A percentile compares a stretch with the other conserved stretches of the same genome.
Conservation (phyloP, 169 alveolate species). For the Fabrea salina region DNA sequence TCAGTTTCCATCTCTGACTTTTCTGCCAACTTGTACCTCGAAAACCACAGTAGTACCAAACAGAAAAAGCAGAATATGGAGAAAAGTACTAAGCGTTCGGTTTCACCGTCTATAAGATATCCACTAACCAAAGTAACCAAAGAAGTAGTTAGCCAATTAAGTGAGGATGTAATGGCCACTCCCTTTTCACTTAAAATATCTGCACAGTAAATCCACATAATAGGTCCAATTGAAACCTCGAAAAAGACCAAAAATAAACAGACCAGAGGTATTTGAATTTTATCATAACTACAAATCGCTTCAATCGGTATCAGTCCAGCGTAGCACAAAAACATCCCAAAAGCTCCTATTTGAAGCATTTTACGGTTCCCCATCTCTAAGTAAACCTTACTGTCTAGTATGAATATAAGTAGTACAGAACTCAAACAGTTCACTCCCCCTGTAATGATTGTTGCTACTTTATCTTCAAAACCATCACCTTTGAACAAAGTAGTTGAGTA, state of each 20-base stretch:
- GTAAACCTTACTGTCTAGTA: too few species aligned
- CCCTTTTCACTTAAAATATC: constrained; percentile 5
- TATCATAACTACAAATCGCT: neutral
- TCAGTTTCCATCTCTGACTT: too few species aligned
- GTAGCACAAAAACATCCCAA: constrained; percentile 17
- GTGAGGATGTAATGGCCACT: neutral
- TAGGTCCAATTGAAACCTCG: constrained; percentile 29
- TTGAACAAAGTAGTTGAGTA: neutral
- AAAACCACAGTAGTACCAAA: too few species aligned
- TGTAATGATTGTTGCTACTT: too few species aligned
- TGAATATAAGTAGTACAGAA: too few species aligned
- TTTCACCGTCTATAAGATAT: too few species aligned
- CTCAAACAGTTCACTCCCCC: too few species aligned
- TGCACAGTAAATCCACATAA: constrained; percentile 31
- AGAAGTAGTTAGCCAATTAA: neutral
- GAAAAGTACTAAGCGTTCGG: too few species aligned
- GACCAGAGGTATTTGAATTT: neutral
- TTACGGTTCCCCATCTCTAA: neutral
- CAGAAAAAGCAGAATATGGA: too few species aligned
- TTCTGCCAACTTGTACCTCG: too few species aligned
- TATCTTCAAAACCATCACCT: neutral
- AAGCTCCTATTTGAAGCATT: neutral
- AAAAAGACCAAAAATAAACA: neutral
- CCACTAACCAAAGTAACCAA: too few species aligned
- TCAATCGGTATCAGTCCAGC: neutral